These are phyloP conservation scores for Talaromyces adpressus DNA, from an alignment of 495 filamentous ascomycete genomes.

Conservation along the genomic window DNA sequence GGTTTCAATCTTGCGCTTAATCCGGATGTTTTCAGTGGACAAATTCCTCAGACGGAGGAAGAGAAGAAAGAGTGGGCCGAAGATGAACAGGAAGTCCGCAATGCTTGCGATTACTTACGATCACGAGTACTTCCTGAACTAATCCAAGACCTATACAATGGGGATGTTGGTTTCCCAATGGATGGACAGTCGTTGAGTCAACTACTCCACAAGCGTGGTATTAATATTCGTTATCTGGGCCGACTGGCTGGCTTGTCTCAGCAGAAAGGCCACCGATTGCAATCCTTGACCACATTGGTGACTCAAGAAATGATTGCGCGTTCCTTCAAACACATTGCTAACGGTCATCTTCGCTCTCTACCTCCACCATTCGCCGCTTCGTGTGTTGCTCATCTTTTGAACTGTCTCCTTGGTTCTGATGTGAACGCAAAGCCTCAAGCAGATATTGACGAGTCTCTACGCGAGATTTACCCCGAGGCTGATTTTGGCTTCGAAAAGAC, in stretches of 20 bases:
- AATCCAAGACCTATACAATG: slow-evolving; percentile 78
- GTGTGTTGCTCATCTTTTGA: slow-evolving; percentile 82
- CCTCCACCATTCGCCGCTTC: slow-evolving; percentile 67
- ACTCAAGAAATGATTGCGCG: slow-evolving; percentile 90
- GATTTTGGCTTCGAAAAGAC: slow-evolving; percentile 75
- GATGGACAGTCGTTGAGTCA: slow-evolving; percentile 85
- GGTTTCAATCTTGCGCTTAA: slow-evolving; percentile 85
- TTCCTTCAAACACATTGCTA: slow-evolving; percentile 87
- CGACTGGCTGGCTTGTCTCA: slow-evolving; percentile 64
- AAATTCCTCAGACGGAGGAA: slow-evolving; percentile 80
- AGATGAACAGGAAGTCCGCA: slow-evolving; percentile 85
- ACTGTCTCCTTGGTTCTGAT: slow-evolving; percentile 79
- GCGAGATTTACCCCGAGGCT: slow-evolving; percentile 69
- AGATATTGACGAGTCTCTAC: slow-evolving; percentile 68
- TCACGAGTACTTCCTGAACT: slow-evolving; percentile 66
- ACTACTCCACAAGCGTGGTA: slow-evolving; percentile 92
- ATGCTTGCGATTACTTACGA: slow-evolving; percentile 71
- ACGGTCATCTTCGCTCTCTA: slow-evolving; percentile 71
- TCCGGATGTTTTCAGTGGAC: slow-evolving; percentile 91
- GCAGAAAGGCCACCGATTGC: slow-evolving; percentile 60
- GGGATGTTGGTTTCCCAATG: slow-evolving; percentile 96
- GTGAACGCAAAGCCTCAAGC: slow-evolving; percentile 70
- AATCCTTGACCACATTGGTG: slow-evolving; percentile 67
- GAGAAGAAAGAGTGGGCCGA: slow-evolving; percentile 79
- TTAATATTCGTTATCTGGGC: slow-evolving; percentile 95